These are phyloP conservation scores for Apium graveolens DNA, from an alignment of 129 eudicot species.

Conservation along the genomic window DNA sequence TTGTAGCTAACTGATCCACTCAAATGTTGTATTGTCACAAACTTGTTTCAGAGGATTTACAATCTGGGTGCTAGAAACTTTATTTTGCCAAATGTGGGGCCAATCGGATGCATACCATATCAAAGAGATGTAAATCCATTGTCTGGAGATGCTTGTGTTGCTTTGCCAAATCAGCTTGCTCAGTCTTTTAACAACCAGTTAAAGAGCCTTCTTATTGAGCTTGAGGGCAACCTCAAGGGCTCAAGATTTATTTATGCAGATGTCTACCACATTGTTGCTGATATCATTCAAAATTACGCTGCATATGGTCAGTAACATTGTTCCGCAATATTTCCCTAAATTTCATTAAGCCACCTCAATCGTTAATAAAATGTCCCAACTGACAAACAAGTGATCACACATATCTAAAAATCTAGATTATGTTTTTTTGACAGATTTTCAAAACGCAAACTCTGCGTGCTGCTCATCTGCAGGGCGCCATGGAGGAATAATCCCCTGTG, in stretches of 20 bases:
- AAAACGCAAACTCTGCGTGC: slow-evolving; percentile 56
- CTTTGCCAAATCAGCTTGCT: slow-evolving; percentile 60
- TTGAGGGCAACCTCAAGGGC: slow-evolving; percentile 40
- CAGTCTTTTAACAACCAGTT: slow-evolving; percentile 46
- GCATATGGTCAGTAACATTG: slow-evolving; percentile 48
- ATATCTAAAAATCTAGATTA: not conserved
- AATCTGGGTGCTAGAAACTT: slow-evolving; percentile 75
- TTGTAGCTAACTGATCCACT: not conserved
- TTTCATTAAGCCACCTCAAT: not conserved
- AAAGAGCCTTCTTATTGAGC: slow-evolving; percentile 46
- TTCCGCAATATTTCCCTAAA: not conserved
- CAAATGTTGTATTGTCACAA: not conserved
- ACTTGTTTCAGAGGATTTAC: slow-evolving; percentile 45
- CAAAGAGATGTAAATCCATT: slow-evolving; percentile 53
- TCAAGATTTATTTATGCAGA: slow-evolving; percentile 71
- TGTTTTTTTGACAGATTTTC: slow-evolving; percentile 43
- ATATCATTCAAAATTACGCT: slow-evolving; percentile 42
- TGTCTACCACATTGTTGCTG: slow-evolving; percentile 42
- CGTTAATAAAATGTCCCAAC: not conserved
- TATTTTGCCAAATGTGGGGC: slow-evolving; percentile 73
- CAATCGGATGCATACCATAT: slow-evolving; percentile 89
- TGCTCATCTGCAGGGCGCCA: slow-evolving; percentile 50
- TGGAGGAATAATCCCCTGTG: slow-evolving; percentile 82
- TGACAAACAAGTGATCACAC: too few species aligned
- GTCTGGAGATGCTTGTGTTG: slow-evolving; percentile 41